A percentile compares a stretch with the other conserved stretches of the same genome.
Conservation (phyloP, 805 yeast genomes). For the Dipodascus albidus region DNA sequence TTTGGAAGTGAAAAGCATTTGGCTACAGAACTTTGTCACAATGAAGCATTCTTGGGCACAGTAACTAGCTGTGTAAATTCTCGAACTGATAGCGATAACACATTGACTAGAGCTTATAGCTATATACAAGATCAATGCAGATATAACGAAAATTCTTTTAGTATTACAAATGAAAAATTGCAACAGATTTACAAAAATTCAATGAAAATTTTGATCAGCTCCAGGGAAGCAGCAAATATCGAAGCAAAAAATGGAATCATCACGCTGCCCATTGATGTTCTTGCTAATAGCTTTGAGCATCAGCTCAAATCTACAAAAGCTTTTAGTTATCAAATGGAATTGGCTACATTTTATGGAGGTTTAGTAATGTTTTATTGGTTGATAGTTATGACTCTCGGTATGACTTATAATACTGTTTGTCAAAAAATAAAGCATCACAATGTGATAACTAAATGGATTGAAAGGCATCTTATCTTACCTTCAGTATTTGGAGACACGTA, state of each 20-base stretch:
- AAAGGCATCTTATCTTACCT: neutral
- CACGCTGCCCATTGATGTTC: neutral
- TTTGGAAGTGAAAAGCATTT: neutral
- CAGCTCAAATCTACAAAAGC: neutral
- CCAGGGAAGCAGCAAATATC: neutral
- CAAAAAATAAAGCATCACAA: neutral
- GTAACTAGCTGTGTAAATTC: neutral
- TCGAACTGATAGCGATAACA: neutral
- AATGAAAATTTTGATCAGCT: too few species aligned
- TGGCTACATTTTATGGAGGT: neutral
- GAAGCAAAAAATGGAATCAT: neutral
- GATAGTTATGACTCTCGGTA: neutral
- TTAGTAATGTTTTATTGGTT: neutral
- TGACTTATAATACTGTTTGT: neutral
- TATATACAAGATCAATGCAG: neutral
- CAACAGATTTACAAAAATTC: neutral
- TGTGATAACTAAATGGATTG: neutral
- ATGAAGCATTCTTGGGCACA: neutral
- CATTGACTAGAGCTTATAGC: neutral
- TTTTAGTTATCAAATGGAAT: neutral
- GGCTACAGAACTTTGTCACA: neutral
- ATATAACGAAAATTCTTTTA: neutral
- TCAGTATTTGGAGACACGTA: neutral
- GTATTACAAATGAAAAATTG: neutral
- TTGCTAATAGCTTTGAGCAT: neutral